phyloP scores from a whole-genome alignment of 2,329 filamentous ascomycete species.

The Sarocladium brachiariae region DNA sequence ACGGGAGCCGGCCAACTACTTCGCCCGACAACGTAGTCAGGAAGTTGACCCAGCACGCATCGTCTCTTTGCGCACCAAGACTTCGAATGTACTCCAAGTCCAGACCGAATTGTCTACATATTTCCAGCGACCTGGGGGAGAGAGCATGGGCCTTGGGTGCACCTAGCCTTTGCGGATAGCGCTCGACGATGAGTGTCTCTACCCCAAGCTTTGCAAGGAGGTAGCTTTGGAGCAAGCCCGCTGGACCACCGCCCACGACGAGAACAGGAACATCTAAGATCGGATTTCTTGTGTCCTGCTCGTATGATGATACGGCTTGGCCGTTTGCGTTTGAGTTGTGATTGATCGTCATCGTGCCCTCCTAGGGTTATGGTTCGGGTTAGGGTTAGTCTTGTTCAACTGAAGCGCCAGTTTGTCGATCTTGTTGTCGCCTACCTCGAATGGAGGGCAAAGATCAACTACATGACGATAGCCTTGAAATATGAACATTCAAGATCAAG shows the following conservation, averaged over 20 bases:
- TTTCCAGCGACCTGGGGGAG: slow-evolving; percentile 14
- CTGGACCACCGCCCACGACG: background rate
- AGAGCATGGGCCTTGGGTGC: slow-evolving; percentile 13
- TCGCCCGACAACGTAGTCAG: slow-evolving; percentile 11
- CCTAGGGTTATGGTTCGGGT: background rate
- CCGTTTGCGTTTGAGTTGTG: background rate
- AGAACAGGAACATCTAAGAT: background rate
- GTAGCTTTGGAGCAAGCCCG: background rate
- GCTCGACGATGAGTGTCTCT: background rate
- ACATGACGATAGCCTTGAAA: background rate
- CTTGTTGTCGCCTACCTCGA: no score
- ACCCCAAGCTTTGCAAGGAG: background rate
- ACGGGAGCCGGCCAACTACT: slow-evolving; percentile 12
- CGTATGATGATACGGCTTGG: background rate
- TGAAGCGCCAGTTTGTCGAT: no score
- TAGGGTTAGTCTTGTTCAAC: no score
- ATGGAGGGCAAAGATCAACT: background rate
- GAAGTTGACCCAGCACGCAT: slow-evolving; percentile 12
- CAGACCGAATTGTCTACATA: slow-evolving; percentile 13
- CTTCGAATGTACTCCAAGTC: slow-evolving; percentile 11
- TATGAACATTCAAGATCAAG: background rate
- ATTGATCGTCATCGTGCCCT: background rate
- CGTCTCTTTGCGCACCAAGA: slow-evolving; percentile 10
- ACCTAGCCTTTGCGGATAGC: background rate
- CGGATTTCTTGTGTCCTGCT: background rate